These are phyloP conservation scores for Rhodomyrtus psidioides DNA, from an alignment of 441 rosid species.

Conservation along the genomic window DNA sequence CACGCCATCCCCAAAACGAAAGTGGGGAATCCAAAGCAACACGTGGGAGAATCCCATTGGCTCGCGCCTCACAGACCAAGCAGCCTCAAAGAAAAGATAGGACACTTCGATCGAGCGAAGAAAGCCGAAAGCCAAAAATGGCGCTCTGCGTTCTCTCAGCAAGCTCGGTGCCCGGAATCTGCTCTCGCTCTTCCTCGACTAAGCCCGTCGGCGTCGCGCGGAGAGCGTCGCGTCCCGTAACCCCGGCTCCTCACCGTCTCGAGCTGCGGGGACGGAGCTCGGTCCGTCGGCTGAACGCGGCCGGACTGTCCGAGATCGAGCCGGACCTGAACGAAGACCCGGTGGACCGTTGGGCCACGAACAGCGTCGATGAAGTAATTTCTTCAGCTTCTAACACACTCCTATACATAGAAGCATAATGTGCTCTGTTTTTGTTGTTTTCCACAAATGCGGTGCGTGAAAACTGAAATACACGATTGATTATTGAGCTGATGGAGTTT, in stretches of 20 bases:
- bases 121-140: constrained; percentile 5
- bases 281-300: constrained; percentile 17
- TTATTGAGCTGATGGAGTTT: neutral
- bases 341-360: constrained; percentile 55
- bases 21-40: neutral
- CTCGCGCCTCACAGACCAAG: neutral
- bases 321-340: constrained; percentile 91
- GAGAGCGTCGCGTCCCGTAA: constrained; percentile 2
- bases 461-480: neutral
- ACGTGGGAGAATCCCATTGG: neutral
- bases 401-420: neutral
- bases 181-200: neutral
- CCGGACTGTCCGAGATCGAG: constrained; percentile 61
- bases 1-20: neutral
- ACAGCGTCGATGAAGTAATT: constrained; percentile 46
- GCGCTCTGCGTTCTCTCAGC: constrained; percentile 36
- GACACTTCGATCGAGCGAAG: neutral
- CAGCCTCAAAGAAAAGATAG: neutral
- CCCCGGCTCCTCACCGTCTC: neutral
- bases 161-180: constrained; percentile 34
- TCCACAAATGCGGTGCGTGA: too few species aligned
- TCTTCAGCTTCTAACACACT: neutral
- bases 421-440: too few species aligned
- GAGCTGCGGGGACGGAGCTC: neutral
- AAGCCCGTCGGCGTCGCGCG: neutral